These are phyloP conservation scores for Barnettozyma californica DNA, from an alignment of 805 yeast genomes.

Conservation along the genomic window DNA sequence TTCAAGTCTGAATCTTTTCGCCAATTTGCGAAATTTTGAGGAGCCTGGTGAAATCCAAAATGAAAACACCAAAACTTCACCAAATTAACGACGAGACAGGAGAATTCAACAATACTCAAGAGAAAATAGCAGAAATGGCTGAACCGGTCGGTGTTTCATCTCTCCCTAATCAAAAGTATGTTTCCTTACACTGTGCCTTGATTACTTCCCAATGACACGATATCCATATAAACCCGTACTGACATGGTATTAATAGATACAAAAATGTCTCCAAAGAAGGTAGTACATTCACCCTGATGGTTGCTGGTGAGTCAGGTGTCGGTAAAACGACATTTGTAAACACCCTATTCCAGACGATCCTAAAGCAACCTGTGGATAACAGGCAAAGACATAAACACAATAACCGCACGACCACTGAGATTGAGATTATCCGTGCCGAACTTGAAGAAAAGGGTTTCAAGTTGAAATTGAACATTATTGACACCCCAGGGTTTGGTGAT, in stretches of 20 bases:
- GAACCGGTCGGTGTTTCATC: conserved; percentile 28
- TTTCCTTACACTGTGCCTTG: conserved; percentile 1
- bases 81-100: neutral
- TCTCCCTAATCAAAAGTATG: conserved; percentile 27
- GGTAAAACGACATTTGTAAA: conserved; percentile 92
- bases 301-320: conserved; percentile 87
- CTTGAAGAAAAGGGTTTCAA: conserved; percentile 80
- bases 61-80: neutral
- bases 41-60: neutral
- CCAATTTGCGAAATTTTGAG: neutral
- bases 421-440: conserved; percentile 73
- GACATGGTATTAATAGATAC: conserved; percentile 38
- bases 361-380: conserved; percentile 47
- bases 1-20: neutral
- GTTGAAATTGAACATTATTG: conserved; percentile 73
- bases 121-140: conserved; percentile 12
- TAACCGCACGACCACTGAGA: conserved; percentile 65
- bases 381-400: conserved; percentile 47
- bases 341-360: conserved; percentile 71
- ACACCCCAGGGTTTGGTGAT: conserved; percentile 94
- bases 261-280: conserved; percentile 73
- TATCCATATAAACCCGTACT: neutral
- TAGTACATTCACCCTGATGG: conserved; percentile 73
- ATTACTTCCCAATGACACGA: neutral
- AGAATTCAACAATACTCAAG: neutral